phyloP scores from a whole-genome alignment of 768 basidiomycete genomes.

The Serendipita sp. region DNA sequence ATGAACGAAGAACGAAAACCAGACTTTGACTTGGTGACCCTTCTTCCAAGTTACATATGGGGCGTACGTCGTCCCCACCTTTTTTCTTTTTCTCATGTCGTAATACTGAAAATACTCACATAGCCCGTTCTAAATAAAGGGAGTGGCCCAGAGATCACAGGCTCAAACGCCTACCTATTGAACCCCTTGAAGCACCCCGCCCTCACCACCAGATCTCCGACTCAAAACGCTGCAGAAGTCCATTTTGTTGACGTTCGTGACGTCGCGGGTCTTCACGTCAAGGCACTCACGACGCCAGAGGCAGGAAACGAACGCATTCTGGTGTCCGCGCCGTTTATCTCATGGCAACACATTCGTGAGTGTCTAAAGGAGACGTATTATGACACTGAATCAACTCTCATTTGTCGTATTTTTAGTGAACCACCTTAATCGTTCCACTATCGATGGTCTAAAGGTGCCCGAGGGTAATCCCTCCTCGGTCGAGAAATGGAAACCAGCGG shows the following conservation, averaged over 20 bases:
- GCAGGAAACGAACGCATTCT: slow-evolving; percentile 36
- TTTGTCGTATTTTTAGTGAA: neutral
- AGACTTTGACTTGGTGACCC: neutral
- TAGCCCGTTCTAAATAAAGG: too few species aligned
- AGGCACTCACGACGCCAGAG: slow-evolving; percentile 33
- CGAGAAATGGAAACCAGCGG: neutral
- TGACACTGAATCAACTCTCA: neutral
- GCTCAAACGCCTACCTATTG: neutral
- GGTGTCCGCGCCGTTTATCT: neutral
- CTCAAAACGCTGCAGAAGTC: neutral
- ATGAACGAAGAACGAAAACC: slow-evolving; percentile 9
- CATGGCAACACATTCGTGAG: neutral
- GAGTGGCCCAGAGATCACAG: neutral
- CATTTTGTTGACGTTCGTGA: slow-evolving; percentile 33
- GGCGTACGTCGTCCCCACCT: neutral
- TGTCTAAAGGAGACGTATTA: neutral
- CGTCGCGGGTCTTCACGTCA: slow-evolving; percentile 35
- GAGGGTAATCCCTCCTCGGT: neutral
- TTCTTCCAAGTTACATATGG: neutral
- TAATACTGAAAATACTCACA: too few species aligned
- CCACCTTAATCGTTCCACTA: neutral
- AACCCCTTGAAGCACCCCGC: neutral
- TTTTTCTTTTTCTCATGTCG: neutral
- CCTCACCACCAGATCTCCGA: too few species aligned
- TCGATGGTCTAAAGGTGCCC: too few species aligned